Evolutionary conservation across 1,139 yeast genomes (phyloP), one percentile per base, ranked within the genome.

Genomic region (Geotrichum citri-aurantii): DNA sequence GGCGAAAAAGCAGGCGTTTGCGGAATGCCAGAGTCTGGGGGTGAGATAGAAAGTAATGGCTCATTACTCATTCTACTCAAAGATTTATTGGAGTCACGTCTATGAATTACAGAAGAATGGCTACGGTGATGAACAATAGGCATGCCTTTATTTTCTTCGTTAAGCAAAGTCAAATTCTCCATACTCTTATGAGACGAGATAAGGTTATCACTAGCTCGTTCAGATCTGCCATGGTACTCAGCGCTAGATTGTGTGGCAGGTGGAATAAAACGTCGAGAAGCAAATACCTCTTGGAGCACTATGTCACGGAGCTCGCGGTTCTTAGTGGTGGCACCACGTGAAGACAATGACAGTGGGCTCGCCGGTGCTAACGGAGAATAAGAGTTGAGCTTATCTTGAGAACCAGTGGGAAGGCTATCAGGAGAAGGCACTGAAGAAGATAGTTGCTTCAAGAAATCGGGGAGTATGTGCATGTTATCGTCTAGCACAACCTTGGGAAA

Each of bases 401-500:
- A 23, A 37, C 50, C 48, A 11, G 26, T 11, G 33, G 59, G 50
- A 5, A 44, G 24, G 3, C 46, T 46, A 29, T 59, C 60, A 1
- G 63, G 62, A n/a, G 62, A 52, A 2, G 88, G 87, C 2, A 81
- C 79, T 8, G 86, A 79, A 31, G 78, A 75, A 1, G 84, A 86
- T 57, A 81, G 82, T 61, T 78, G 78, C 82, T 91, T 81, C 62
- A 90, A 72, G 1, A 89, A 82, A 62, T 85, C 87, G 0, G 97
- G 97, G 50, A 91, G 85, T 58, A 91, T 91, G 70, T 91, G 98
- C 64, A 82, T 85, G 71, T 91, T 91, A 69, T 91, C 97, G 69
- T 89, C 91, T 50, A 92, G 77, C 2, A 88, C 85, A 23, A 92
- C 97, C 68, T 90, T 96, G 1, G 93, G 92, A 23, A 83, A 79